Base-by-base conservation (phyloP, 306 rosid species). In the Cotoneaster glaucophyllus region DNA sequence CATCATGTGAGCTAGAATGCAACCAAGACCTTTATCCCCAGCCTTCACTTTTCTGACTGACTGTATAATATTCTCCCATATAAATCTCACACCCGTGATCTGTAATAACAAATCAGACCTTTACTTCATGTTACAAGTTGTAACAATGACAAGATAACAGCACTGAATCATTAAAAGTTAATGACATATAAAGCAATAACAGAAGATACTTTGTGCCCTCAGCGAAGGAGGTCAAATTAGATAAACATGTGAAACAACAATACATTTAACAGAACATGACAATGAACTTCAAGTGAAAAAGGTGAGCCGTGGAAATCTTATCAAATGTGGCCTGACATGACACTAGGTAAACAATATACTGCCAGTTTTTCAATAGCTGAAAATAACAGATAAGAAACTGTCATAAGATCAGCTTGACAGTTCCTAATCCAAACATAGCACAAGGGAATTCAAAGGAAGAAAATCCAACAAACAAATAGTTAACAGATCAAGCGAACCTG, bases 31-130 rank as follows among this genome's bases (percentile, higher is more conserved):
- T 81, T 90, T 92, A 85, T 92, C 97, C 81, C 97, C 99, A 65
- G 92, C 90, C 78, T 85, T 92, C 87, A 95, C 97, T 83, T 83
- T 88, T 84, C 91, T 84, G 82, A 92, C 82, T 43, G 99, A 92
- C 87, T 95, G 93, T 81, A 95, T 84, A 76, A 95, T 92, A 83
- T 95, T 95, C 88, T 95, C 97, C 99, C 99, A 95, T 91, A 95
- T 86, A 84, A 95, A 95, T 84, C 99, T 86, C 78, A 95, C 91
- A 67, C 99, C 99, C 3, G 87, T 37, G 75, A 92, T 68, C 99
- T 95, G 90, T 77, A 87, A 76, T 81, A 78, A 58, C 4, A 31
- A 19, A 83, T 77, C 59, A 74, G 52, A 73, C 11, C 9, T 64
- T 53, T 25, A 19, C 37, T 66, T 73, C 45, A 74, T 24, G 68